phyloP scores from a whole-genome alignment of 768 basidiomycete genomes.

The Melanogaster broomeanus region DNA sequence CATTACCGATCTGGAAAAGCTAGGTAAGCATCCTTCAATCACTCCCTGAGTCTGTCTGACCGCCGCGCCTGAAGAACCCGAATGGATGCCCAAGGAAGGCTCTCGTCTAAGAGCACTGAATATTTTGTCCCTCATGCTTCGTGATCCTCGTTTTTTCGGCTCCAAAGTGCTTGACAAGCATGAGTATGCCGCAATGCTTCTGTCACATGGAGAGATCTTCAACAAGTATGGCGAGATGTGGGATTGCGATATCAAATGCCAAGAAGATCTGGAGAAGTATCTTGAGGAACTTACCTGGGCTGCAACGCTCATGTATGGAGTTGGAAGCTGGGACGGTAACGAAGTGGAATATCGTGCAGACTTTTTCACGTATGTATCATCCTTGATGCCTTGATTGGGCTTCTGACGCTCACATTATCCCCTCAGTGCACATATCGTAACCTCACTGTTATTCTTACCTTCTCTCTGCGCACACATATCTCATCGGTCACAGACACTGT shows the following conservation, averaged over 20 bases:
- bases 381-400: too few species aligned
- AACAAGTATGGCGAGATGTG: slow-evolving; percentile 47
- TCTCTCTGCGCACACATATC: slow-evolving; percentile 51
- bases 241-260: slow-evolving; percentile 39
- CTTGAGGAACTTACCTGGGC: slow-evolving; percentile 66
- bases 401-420: slow-evolving; percentile 6
- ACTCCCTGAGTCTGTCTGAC: neutral
- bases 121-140: slow-evolving; percentile 55
- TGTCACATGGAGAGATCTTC: slow-evolving; percentile 42
- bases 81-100: slow-evolving; percentile 26
- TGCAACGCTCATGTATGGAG: slow-evolving; percentile 56
- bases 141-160: slow-evolving; percentile 45
- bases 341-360: slow-evolving; percentile 54
- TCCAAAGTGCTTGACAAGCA: slow-evolving; percentile 30
- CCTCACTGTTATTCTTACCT: slow-evolving; percentile 62
- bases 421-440: slow-evolving; percentile 66
- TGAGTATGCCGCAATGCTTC: slow-evolving; percentile 37
- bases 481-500: slow-evolving; percentile 54
- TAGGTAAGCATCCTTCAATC: slow-evolving; percentile 5
- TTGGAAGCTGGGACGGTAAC: slow-evolving; percentile 50
- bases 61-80: slow-evolving; percentile 11
- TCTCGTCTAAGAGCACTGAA: slow-evolving; percentile 47
- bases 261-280: slow-evolving; percentile 47
- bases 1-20: slow-evolving; percentile 20
- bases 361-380: slow-evolving; percentile 58